Evolutionary conservation across 2,329 filamentous ascomycete genomes (phyloP), one percentile per base, ranked within the genome.

Genomic region (Trichoderma sp.): DNA sequence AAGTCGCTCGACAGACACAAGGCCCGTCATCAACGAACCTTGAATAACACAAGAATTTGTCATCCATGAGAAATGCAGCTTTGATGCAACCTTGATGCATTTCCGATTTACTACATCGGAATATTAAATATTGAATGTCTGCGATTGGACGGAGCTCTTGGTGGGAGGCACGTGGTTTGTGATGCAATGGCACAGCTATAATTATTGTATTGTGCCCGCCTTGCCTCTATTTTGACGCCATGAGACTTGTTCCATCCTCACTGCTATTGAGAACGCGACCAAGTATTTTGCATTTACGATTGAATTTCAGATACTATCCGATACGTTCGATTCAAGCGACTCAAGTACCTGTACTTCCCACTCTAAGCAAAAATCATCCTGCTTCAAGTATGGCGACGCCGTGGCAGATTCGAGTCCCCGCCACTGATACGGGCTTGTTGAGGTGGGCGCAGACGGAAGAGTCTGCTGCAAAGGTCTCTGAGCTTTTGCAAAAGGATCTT

Each of bases 401-500:
- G 2, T 83, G 82, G 73, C 83, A 81, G 15, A 85, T 90, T 64
- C 77, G 84, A 23, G 80, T 91, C 67, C 77, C 79, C 5, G 78
- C 84, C 2, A 78, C 84, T 3, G 83, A 88, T 68, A 86, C 85
- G 0, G 88, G 88, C 5, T 77, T 90, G 8, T 82, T 86, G 74
- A 79, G 79, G 8, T 71, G 84, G 78, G 73, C 83, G 73, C 81
- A 88, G 78, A 87, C 83, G 3, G 81, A 87, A 2, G 88, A 89
- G 39, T 86, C 90, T 0, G 92, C 93, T 0, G 82, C 84, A 50
- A 90, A 84, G 72, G 85, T 88, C 1, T 91, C 90, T 4, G 84
- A 92, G 73, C 81, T 97, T 4, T 82, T 98, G 20, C 93, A 97
- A 78, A 83, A 90, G 71, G 94, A 97, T 77, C 86, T 96, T 74